Evolutionary conservation across 441 rosid genomes (phyloP), one percentile per base, ranked within the genome.

Genomic region (Croton laevigatus): DNA sequence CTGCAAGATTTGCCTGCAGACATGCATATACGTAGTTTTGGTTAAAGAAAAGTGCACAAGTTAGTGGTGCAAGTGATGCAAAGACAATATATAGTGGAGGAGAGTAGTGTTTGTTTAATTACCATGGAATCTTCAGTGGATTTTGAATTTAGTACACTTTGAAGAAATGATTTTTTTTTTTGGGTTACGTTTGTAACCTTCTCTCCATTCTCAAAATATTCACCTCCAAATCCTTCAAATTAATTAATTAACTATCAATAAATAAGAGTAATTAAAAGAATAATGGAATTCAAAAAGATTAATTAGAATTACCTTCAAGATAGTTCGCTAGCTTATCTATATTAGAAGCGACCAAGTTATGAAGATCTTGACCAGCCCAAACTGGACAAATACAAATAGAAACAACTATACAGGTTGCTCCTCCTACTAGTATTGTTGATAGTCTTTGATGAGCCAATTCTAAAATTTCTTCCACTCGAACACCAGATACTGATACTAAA

Each of bases 351-450:
- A 86, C 70, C 65, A 82, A 74, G 23, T 81, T 79, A 72, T 91
- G 93, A 79, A 93, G 94, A 78, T 91, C 94, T 86, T 88, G 85
- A 27, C 98, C 98, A 46, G 97, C 97, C 98, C 98, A 93, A 0
- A 89, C 94, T 1, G 98, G 98, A 72, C 81, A 88, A 38, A 91
- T 59, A 53, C 81, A 88, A 13, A 88, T 77, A 40, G 93, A 82
- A 32, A 91, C 75, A 65, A 91, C 58, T 37, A 89, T 85, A 76
- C 98, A 91, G 1, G 77, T 76, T 13, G 88, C 80, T 69, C 88
- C 94, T 37, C 98, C 98, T 0, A 93, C 77, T 60, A 89, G 20
- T 61, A 93, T 78, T 53, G 97, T 93, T n/a, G 84, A 75, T 59
- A 91, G 22, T 57, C 98, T 86, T 73, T 88, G 81, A 62, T 86